These are phyloP conservation scores for Macadamia tetraphylla DNA, from an alignment of 164 flowering plant species.

Conservation along the genomic window DNA sequence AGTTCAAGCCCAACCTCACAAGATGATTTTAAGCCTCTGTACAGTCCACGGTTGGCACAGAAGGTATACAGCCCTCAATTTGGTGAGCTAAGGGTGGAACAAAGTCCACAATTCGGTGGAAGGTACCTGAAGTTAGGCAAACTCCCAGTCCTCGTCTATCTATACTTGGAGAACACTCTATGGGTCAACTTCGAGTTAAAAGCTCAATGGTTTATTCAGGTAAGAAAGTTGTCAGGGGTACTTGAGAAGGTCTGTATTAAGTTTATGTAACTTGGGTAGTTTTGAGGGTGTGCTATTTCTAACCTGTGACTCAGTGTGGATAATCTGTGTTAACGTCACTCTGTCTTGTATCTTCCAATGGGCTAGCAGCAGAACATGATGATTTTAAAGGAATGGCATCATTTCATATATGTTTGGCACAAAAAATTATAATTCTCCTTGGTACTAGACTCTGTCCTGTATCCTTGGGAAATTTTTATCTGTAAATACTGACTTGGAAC, in stretches of 20 bases:
- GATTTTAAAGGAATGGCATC: not conserved
- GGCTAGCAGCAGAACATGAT: conserved; percentile 14
- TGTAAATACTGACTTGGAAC: not conserved
- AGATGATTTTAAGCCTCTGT: conserved; percentile 33
- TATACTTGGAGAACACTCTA: conserved; percentile 34
- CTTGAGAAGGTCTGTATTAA: conserved; percentile 45
- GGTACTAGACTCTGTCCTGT: not conserved
- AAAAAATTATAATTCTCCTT: not conserved
- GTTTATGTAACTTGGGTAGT: conserved; percentile 14
- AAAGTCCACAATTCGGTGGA: conserved; percentile 30
- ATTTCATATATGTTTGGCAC: not conserved
- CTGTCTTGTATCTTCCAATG: conserved; percentile 3
- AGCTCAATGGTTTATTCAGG: conserved; percentile 4
- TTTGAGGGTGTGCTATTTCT: conserved; percentile 12
- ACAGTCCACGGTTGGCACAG: conserved; percentile 46
- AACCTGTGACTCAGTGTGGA: conserved; percentile 7
- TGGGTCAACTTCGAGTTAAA: conserved; percentile 29
- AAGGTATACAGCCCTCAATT: conserved; percentile 42
- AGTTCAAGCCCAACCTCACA: conserved; percentile 51
- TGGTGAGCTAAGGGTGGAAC: conserved; percentile 33
- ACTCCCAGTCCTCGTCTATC: conserved; percentile 64
- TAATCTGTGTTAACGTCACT: not conserved
- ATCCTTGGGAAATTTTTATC: not conserved
- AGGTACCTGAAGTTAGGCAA: conserved; percentile 26
- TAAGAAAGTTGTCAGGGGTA: conserved; percentile 15